phyloP scores from a whole-genome alignment of 352 stramenopile genomes.

The Phytophthora sp. region DNA sequence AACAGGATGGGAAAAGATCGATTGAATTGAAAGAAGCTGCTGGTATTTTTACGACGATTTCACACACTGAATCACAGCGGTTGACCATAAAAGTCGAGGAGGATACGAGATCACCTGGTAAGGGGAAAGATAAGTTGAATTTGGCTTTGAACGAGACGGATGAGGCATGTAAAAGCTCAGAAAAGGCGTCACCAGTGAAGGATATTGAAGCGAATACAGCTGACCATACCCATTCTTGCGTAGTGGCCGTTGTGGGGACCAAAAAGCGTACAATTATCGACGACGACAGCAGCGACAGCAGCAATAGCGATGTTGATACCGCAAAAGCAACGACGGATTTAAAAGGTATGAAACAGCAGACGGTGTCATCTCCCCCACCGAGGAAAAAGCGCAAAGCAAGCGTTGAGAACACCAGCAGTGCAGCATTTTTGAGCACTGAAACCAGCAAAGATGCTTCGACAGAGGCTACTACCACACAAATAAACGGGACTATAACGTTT shows the following conservation, averaged over 20 bases:
- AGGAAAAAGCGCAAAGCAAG: constrained; percentile 32
- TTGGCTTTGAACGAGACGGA: neutral
- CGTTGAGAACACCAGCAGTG: constrained; percentile 3
- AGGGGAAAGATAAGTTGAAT: neutral
- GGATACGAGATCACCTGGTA: neutral
- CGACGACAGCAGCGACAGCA: constrained; percentile 63
- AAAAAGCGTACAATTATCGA: constrained; percentile 75
- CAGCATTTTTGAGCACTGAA: neutral
- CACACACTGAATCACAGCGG: neutral
- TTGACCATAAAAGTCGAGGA: no score
- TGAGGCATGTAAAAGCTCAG: neutral
- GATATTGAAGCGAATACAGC: constrained; percentile 38
- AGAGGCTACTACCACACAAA: neutral
- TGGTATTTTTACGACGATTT: neutral
- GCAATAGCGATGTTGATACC: constrained; percentile 41
- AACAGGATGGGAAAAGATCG: neutral
- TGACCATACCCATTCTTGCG: constrained; percentile 22
- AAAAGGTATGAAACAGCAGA: neutral
- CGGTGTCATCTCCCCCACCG: constrained; percentile 8
- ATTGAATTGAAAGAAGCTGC: neutral
- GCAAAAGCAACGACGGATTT: constrained; percentile 6
- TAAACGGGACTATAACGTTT: constrained; percentile 3
- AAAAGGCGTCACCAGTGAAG: constrained; percentile 12
- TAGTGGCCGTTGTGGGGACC: constrained; percentile 31
- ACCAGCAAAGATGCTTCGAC: neutral